Evolutionary conservation across 2,329 filamentous ascomycete species (phyloP).

Genomic region (Fusarium chaquense): DNA sequence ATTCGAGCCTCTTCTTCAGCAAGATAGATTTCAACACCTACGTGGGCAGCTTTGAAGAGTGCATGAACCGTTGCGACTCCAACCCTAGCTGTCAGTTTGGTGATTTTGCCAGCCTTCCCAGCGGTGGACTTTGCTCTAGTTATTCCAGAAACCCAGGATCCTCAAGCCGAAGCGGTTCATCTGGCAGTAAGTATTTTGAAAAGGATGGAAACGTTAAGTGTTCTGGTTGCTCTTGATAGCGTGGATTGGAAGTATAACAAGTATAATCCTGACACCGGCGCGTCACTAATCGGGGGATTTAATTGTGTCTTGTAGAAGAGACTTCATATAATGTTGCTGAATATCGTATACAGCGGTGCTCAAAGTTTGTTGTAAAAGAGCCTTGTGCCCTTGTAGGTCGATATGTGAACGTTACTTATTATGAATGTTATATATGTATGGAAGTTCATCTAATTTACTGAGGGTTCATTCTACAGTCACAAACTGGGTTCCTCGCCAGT

Average conservation of each 20-base stretch:
- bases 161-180: fast-evolving
- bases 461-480: too few relatives aligned
- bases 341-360: too few relatives aligned
- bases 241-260: neutral
- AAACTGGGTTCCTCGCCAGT: too few relatives aligned
- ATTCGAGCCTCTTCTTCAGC: fast-evolving
- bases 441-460: too few relatives aligned
- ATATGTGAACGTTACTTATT: too few relatives aligned
- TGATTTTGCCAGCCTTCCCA: neutral
- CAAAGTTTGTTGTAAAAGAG: too few relatives aligned
- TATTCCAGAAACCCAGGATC: neutral
- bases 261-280: neutral
- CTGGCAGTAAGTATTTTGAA: neutral
- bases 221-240: neutral
- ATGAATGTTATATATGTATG: too few relatives aligned
- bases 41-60: neutral
- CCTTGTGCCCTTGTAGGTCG: too few relatives aligned
- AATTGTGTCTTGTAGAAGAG: neutral
- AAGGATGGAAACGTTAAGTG: conserved; percentile 4
- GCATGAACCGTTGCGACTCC: neutral
- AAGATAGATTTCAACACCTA: neutral
- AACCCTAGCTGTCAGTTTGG: neutral
- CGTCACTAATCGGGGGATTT: neutral
- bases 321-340: neutral
- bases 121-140: neutral